Evolutionary conservation across 1,284 basidiomycete genomes (phyloP), one percentile per base, ranked within the genome.

Genomic region (Ganoderma resinaceum): DNA sequence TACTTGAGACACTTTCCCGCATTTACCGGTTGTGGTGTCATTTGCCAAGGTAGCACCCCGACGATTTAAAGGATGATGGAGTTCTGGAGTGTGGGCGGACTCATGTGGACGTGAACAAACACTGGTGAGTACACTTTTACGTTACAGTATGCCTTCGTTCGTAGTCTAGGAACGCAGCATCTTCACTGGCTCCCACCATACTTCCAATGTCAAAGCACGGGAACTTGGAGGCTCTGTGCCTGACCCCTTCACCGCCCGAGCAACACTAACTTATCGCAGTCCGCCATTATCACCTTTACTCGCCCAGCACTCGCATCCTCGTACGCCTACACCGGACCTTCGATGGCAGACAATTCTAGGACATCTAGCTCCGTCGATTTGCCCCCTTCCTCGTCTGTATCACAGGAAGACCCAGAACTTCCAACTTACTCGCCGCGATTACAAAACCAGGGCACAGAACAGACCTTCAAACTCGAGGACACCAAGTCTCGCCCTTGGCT

Each of bases 381-480:
- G 14, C 59, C 33, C 4, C 23, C 59, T 11, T 35, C 59, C 4
- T 46, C 59, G 40, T 37, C 65, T 16, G 65, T 40, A 33, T 12
- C 61, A 6, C 67, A 69, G 18, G 42, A 38, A 3, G 66, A 68
- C 42, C 31, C 58, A 37, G 67, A 63, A 37, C 65, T 64, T n/a
- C 74, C 74, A 12, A 68, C 55, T 23, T 75, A 75, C 53, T 69
- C 58, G 31, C 31, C 61, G 53, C 59, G 63, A 23, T 37, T 59
- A 3, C 67, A 63, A 49, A 16, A 55, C 9, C 62, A 67, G 31
- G 55, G 58, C 38, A 71, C 78, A 7, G 76, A 80, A 46, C 80
- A 84, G 67, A 72, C 68, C 26, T 77, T 77, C 65, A 78, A 79
- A 12, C 78, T 88, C 9, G 80, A 86, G 63, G 81, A 79, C 60